These are phyloP conservation scores for Populus hybrid DNA, from an alignment of 441 rosid species.

Conservation along the genomic window DNA sequence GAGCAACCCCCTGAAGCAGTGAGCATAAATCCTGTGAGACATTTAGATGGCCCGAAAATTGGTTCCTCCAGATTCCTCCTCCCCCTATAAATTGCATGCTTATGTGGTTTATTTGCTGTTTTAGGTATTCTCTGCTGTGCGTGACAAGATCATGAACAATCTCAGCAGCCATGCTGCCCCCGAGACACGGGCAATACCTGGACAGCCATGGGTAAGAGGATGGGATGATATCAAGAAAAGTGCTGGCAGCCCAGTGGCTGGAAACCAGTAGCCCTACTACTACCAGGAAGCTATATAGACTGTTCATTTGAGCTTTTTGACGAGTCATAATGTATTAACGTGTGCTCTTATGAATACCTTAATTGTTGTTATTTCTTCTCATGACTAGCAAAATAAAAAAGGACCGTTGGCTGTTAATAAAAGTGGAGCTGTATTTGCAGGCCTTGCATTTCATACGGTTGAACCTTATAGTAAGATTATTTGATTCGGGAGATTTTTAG, in stretches of 20 bases:
- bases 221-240: conserved; percentile 76
- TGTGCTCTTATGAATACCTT: neutral
- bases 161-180: conserved; percentile 51
- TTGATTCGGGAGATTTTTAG: neutral
- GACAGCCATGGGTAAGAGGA: conserved; percentile 75
- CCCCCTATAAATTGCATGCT: neutral
- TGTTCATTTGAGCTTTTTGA: neutral
- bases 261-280: conserved; percentile 48
- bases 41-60: conserved; percentile 1
- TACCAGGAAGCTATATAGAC: neutral
- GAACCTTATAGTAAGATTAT: neutral
- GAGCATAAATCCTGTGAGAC: conserved; percentile 61
- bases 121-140: conserved; percentile 75
- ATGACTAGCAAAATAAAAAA: neutral
- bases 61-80: neutral
- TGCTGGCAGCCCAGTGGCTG: conserved; percentile 42
- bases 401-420: neutral
- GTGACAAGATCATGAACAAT: conserved; percentile 60
- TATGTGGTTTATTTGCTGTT: conserved; percentile 9
- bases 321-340: neutral
- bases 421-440: neutral
- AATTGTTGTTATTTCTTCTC: neutral
- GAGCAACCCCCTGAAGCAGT: conserved; percentile 85
- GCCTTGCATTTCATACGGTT: neutral
- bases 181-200: conserved; percentile 52